A percentile compares a stretch with the other conserved stretches of the same genome.
These are phyloP conservation scores for Cadophora malorum DNA, from an alignment of 2,329 filamentous ascomycete species.

Conservation along the genomic window DNA sequence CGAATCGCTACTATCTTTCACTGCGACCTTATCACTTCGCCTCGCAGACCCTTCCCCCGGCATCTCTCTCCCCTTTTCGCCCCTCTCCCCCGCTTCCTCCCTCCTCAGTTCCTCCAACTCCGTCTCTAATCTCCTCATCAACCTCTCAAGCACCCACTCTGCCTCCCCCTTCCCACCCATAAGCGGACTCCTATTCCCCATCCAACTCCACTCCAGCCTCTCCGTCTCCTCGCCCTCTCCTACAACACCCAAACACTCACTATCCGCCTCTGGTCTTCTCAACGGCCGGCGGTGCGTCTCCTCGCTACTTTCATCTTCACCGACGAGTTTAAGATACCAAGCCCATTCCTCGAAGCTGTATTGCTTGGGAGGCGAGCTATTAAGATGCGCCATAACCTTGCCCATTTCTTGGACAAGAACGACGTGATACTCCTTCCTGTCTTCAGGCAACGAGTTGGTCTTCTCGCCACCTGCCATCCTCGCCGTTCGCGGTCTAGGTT, in stretches of 20 bases:
- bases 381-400: conserved; percentile 67
- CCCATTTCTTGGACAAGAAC: conserved; percentile 77
- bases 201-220: conserved; percentile 70
- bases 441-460: conserved; percentile 43
- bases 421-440: conserved; percentile 57
- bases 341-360: conserved; percentile 89
- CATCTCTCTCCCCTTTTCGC: conserved; percentile 1
- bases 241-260: conserved; percentile 26
- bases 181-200: conserved; percentile 71
- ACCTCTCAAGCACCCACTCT: conserved; percentile 74
- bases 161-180: conserved; percentile 73
- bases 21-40: neutral
- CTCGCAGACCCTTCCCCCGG: neutral
- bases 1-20: neutral
- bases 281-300: conserved; percentile 54
- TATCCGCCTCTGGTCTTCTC: conserved; percentile 27
- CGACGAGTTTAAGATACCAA: conserved; percentile 81
- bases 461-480: conserved; percentile 26
- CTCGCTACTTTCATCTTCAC: conserved; percentile 63
- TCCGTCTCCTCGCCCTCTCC: conserved; percentile 40
- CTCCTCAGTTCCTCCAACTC: conserved; percentile 37
- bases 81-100: conserved; percentile 34
- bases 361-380: conserved; percentile 60
- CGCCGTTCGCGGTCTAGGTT: conserved; percentile 26
- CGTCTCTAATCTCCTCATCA: conserved; percentile 61